A percentile compares a stretch with the other conserved stretches of the same genome.
These are phyloP conservation scores for Xylaria sp. DNA, from an alignment of 2,329 filamentous ascomycete species.

Conservation along the genomic window DNA sequence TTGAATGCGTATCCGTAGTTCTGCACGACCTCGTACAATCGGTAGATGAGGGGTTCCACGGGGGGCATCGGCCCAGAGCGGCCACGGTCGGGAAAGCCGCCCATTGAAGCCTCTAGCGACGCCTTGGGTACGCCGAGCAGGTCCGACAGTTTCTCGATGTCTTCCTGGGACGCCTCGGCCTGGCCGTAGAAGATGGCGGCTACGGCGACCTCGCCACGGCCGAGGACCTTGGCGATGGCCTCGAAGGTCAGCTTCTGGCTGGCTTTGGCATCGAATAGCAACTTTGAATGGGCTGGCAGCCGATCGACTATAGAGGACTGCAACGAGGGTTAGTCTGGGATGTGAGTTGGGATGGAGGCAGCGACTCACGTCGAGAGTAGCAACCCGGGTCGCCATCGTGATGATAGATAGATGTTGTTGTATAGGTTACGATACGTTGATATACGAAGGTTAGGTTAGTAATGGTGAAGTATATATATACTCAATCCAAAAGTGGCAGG, in stretches of 20 bases:
- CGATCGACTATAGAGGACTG: conserved; percentile 74
- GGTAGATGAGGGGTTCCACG: conserved; percentile 86
- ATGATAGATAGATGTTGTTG: background rate
- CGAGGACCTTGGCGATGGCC: conserved; percentile 76
- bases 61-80: conserved; percentile 84
- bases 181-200: conserved; percentile 94
- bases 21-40: conserved; percentile 93
- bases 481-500: background rate
- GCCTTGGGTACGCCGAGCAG: conserved; percentile 71
- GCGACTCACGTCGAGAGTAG: conserved; percentile 47
- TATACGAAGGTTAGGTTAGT: too few relatives aligned
- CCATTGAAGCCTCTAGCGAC: conserved; percentile 70
- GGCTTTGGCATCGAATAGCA: conserved; percentile 86
- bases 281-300: conserved; percentile 76
- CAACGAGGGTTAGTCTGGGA: conserved; percentile 18
- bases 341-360: background rate
- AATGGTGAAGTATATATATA: too few relatives aligned
- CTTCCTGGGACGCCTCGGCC: conserved; percentile 76
- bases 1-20: conserved; percentile 98
- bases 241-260: conserved; percentile 81
- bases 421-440: too few relatives aligned
- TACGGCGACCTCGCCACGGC: conserved; percentile 83
- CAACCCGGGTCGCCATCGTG: conserved; percentile 47
- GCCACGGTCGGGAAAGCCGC: conserved; percentile 83
- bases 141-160: conserved; percentile 71